Conservation (phyloP, 441 rosid genomes). For the Syzygium syzygioides region DNA sequence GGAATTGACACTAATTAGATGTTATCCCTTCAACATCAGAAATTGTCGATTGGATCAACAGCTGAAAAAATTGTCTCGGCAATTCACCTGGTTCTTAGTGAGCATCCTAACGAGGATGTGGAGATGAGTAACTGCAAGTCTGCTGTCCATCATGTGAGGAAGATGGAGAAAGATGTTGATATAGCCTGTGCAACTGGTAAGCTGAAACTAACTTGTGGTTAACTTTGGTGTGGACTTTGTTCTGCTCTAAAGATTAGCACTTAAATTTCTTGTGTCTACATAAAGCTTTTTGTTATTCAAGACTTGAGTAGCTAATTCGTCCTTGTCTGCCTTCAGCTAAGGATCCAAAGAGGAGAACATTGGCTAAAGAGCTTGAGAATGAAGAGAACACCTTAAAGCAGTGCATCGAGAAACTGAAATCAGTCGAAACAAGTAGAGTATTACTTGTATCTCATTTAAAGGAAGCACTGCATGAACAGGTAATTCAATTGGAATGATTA, state of each 20-base stretch:
- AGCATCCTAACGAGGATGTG: slow-evolving; percentile 63
- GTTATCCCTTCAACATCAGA: slow-evolving; percentile 30
- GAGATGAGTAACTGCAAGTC: slow-evolving; percentile 85
- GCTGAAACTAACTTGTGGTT: not conserved
- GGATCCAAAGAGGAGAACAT: slow-evolving; percentile 45
- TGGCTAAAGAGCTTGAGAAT: slow-evolving; percentile 62
- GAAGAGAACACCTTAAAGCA: slow-evolving; percentile 66
- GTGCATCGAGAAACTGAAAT: slow-evolving; percentile 71
- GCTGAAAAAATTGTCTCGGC: slow-evolving; percentile 95
- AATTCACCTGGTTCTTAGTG: slow-evolving; percentile 61
- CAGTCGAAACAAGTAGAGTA: slow-evolving; percentile 59
- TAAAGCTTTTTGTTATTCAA: accelerated
- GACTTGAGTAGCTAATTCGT: not conserved
- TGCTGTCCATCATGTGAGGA: slow-evolving; percentile 57
- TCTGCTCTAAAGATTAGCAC: accelerated
- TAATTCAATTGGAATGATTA: not conserved
- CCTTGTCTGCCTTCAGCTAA: slow-evolving; percentile 34
- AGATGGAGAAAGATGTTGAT: slow-evolving; percentile 77
- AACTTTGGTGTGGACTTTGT: not conserved
- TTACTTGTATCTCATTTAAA: slow-evolving; percentile 77
- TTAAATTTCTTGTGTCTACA: accelerated
- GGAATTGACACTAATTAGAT: accelerated
- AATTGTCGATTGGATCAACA: slow-evolving; percentile 61
- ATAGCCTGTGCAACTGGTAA: slow-evolving; percentile 55
- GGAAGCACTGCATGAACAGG: slow-evolving; percentile 83